Base-by-base conservation (phyloP, 2,329 filamentous ascomycete genomes). In the Diplodia scrobiculata region DNA sequence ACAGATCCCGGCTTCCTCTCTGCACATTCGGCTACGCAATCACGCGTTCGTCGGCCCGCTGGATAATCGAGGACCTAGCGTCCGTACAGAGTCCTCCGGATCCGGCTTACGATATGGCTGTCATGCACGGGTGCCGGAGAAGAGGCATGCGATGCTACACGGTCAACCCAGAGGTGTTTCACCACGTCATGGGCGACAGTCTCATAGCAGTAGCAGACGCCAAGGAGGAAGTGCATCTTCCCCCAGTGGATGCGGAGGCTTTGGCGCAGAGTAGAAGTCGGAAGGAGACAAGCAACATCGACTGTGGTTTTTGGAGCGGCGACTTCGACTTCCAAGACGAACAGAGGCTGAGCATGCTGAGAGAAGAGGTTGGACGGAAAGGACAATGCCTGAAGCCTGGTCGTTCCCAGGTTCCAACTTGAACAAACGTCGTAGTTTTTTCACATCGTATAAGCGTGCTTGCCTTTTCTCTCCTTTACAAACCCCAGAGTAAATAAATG, bases 1-100 rank as follows among this genome's bases (percentile, higher is more conserved):
- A 81, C 69, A 74, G 75, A 27, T 79, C 77, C 36, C 74, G 75
- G 21, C 78, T 76, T 32, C 79, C 79, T 0, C 76, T 81, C 32
- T 81, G 79, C 70, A 80, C 79, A 0, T 80, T 79, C 66, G 77
- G 73, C n/a, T 80, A 78, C 69, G 77, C 72, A 10, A 70, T 80
- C 1, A 78, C 72, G 0, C 71, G 76, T 0, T 34, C 65, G 3
- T 73, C 74, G 0, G 78, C 78, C 0, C 25, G 55, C 1, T 69
- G 70, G 2, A 71, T 80, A 6, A 67, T 78, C 1, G 55, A 65
- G 14, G 67, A 80, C 25, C 73, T 80, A 53, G 79, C 79, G 2
- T 21, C 54, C n/a, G 11, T 63, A n/a, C 13, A 50, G 5, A 9
- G 4, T 4, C 71, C 75, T 5, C 21, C 13, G 3, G 21, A 27